Evolutionary conservation across 306 rosid genomes (phyloP).

Genomic region (Astragalus glycyphyllos): DNA sequence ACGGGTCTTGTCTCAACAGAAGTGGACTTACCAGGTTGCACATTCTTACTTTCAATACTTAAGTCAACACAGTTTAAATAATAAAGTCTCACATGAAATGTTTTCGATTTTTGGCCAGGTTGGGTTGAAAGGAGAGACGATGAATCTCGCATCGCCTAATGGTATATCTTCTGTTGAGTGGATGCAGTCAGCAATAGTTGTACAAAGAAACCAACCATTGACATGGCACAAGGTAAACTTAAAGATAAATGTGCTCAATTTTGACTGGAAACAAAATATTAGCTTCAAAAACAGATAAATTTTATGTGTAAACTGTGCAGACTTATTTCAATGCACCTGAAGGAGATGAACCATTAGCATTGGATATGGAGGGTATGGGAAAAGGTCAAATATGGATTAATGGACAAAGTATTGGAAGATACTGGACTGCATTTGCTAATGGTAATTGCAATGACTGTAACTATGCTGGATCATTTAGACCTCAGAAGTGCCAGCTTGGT

Average conservation of each 20-base stretch:
- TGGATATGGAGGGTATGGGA: constrained; percentile 98
- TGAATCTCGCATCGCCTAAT: constrained; percentile 83
- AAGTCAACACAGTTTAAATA: neutral
- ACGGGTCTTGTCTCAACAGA: constrained; percentile 86
- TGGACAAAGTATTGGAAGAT: constrained; percentile 88
- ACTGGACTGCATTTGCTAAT: constrained; percentile 84
- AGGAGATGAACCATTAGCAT: constrained; percentile 90
- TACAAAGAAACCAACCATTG: constrained; percentile 76
- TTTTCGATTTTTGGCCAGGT: constrained; percentile 56
- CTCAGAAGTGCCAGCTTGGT: constrained; percentile 79
- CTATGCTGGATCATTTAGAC: constrained; percentile 74
- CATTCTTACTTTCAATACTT: constrained; percentile 36
- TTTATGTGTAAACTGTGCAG: constrained; percentile 56
- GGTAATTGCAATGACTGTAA: constrained; percentile 73
- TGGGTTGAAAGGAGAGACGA: constrained; percentile 94
- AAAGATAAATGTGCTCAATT: constrained; percentile 24
- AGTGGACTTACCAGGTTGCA: constrained; percentile 96
- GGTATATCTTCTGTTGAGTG: constrained; percentile 85
- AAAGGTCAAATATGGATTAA: constrained; percentile 99
- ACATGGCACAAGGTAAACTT: constrained; percentile 94
- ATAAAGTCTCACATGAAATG: constrained; percentile 33
- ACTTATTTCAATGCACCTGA: constrained; percentile 78
- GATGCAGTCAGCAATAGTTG: constrained; percentile 74
- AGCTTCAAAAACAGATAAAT: constrained; percentile 6
- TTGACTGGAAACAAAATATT: constrained; percentile 22